phyloP scores from a whole-genome alignment of 495 filamentous ascomycete genomes.

The Tuber indicum region DNA sequence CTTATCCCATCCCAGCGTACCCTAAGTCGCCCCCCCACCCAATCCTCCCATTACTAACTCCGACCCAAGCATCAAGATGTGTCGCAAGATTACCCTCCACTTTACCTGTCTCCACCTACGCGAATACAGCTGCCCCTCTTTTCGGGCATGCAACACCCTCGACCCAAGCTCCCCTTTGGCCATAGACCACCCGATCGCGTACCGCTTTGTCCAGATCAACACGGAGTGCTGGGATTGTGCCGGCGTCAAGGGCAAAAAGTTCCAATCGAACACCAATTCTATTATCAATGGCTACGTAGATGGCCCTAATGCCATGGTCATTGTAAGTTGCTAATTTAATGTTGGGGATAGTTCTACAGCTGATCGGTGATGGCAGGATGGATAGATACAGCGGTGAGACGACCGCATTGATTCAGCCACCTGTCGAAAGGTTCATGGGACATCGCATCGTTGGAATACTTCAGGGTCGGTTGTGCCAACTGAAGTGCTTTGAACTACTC shows the following conservation, averaged over 20 bases:
- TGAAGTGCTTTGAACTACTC: not conserved
- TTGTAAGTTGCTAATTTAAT: not conserved
- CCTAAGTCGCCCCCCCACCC: not conserved
- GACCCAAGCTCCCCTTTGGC: not conserved
- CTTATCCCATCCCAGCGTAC: not conserved
- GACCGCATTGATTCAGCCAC: not conserved
- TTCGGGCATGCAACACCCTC: not conserved
- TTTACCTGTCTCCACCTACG: not conserved
- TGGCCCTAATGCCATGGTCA: not conserved
- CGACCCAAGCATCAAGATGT: not conserved
- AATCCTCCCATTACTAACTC: not conserved
- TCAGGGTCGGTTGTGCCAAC: not conserved
- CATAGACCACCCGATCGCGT: not conserved
- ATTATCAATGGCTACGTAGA: not conserved
- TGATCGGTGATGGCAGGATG: not conserved
- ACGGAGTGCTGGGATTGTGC: not conserved
- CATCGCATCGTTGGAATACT: not conserved
- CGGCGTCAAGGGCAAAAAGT: not conserved
- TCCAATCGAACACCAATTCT: not conserved
- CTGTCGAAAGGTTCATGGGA: not conserved
- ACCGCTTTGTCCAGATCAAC: not conserved
- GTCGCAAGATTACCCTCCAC: not conserved
- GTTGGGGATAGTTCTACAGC: too few relatives aligned
- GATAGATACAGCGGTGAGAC: not conserved
- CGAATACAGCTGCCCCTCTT: not conserved